Conservation (phyloP, 1,139 yeast genomes). For the Candida labiduridarum region DNA sequence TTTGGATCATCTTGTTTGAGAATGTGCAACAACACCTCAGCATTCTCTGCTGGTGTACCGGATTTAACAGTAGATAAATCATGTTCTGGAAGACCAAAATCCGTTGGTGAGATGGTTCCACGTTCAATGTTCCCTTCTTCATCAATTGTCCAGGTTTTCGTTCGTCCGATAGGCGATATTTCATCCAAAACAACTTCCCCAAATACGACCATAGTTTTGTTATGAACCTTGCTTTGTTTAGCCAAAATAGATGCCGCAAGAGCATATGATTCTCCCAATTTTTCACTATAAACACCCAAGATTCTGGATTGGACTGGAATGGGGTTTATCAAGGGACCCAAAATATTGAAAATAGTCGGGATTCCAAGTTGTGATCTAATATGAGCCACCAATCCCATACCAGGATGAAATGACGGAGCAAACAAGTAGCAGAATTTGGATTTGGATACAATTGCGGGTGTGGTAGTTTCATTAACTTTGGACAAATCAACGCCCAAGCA, state of each 20-base stretch:
- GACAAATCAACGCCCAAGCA: conserved; percentile 76
- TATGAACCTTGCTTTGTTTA: conserved; percentile 43
- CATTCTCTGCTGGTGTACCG: conserved; percentile 88
- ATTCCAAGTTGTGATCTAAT: conserved; percentile 76
- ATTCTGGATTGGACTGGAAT: conserved; percentile 81
- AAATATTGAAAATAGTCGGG: conserved; percentile 89
- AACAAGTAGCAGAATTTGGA: conserved; percentile 74
- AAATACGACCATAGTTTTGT: conserved; percentile 82
- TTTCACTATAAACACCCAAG: conserved; percentile 83
- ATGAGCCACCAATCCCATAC: conserved; percentile 82
- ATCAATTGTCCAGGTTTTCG: conserved; percentile 77
- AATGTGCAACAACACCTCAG: conserved; percentile 58
- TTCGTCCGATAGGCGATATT: conserved; percentile 82
- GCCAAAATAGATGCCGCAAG: conserved; percentile 67
- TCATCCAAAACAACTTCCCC: conserved; percentile 92
- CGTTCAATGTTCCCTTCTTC: conserved; percentile 40
- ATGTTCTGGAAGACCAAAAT: conserved; percentile 83
- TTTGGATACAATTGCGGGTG: conserved; percentile 60
- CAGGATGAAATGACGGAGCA: conserved; percentile 96
- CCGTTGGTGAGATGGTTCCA: conserved; percentile 55
- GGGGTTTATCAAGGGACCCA: conserved; percentile 94
- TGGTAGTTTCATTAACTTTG: conserved; percentile 64
- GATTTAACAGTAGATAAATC: conserved; percentile 67
- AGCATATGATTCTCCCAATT: conserved; percentile 82
- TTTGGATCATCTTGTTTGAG: conserved; percentile 54